phyloP scores from a whole-genome alignment of 2,329 filamentous ascomycete genomes.

The Drechslerella dactyloides region DNA sequence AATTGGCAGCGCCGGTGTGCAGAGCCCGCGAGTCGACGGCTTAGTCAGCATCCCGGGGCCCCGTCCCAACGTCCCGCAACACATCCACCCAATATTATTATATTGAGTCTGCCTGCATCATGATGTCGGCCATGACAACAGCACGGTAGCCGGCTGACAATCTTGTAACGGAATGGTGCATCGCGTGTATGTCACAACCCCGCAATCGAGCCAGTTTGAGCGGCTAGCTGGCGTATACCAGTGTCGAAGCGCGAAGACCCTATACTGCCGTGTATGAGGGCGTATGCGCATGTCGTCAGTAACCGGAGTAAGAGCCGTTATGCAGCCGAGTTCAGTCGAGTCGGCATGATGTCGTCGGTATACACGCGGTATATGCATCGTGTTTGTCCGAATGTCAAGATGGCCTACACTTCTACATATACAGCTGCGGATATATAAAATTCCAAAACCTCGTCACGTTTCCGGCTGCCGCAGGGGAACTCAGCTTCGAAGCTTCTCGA shows the following conservation, averaged over 20 bases:
- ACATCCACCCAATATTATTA: constrained; percentile 3
- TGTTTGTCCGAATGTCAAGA: too few species aligned
- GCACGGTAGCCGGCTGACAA: too few species aligned
- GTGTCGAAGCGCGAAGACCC: too few species aligned
- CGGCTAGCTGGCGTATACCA: not conserved
- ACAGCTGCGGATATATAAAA: not conserved
- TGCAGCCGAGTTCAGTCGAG: too few species aligned
- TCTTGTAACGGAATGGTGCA: too few species aligned
- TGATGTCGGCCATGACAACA: not conserved
- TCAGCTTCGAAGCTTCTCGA: not conserved
- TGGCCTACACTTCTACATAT: too few species aligned
- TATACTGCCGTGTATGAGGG: too few species aligned
- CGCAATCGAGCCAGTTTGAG: not conserved
- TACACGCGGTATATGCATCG: too few species aligned
- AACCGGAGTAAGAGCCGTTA: too few species aligned
- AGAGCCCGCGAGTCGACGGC: not conserved
- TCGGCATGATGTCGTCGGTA: too few species aligned
- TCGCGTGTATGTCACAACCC: not conserved
- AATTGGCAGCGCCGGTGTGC: too few species aligned
- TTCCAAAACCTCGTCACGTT: not conserved
- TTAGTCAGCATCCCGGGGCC: not conserved
- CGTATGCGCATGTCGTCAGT: not conserved
- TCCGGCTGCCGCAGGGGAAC: not conserved
- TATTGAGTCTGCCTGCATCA: not conserved
- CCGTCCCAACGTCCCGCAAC: constrained; percentile 29